Conservation (phyloP, 805 yeast genomes). For the Candida boleticola region DNA sequence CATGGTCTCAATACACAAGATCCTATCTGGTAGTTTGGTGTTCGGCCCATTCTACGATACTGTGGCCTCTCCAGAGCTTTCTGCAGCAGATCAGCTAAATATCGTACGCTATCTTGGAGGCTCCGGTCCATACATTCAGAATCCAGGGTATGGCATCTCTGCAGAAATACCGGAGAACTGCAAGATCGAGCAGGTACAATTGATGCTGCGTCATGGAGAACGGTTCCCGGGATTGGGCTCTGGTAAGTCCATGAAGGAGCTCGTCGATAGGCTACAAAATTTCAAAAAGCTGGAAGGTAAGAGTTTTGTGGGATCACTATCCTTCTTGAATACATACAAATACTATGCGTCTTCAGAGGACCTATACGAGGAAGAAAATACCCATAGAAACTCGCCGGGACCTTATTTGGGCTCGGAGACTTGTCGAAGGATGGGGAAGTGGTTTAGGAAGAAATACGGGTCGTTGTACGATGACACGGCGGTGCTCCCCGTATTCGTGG, state of each 20-base stretch:
- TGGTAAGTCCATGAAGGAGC: slow-evolving; percentile 26
- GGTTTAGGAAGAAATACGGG: slow-evolving; percentile 19
- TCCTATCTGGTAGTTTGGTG: not conserved
- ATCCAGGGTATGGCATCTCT: slow-evolving; percentile 52
- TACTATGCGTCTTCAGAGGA: too few relatives aligned
- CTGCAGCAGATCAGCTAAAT: slow-evolving; percentile 44
- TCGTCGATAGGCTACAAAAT: slow-evolving; percentile 22
- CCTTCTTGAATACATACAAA: slow-evolving; percentile 53
- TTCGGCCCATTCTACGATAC: not conserved
- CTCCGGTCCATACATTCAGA: slow-evolving; percentile 53
- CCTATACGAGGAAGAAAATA: too few relatives aligned
- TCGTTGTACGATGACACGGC: slow-evolving; percentile 14
- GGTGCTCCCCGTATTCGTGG: slow-evolving; percentile 18
- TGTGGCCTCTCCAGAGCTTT: slow-evolving; percentile 40
- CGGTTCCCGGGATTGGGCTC: slow-evolving; percentile 45
- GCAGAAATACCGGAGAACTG: slow-evolving; percentile 51
- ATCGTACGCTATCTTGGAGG: slow-evolving; percentile 53
- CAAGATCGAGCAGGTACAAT: slow-evolving; percentile 62
- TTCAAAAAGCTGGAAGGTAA: slow-evolving; percentile 25
- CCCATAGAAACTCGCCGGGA: too few relatives aligned
- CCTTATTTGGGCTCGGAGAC: too few relatives aligned
- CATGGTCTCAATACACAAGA: too few relatives aligned
- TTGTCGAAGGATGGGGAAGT: too few relatives aligned
- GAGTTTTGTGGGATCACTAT: slow-evolving; percentile 46
- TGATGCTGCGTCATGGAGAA: slow-evolving; percentile 78